These are phyloP conservation scores for Pseudogymnoascus pannorum DNA, from an alignment of 2,329 filamentous ascomycete genomes.

Conservation along the genomic window DNA sequence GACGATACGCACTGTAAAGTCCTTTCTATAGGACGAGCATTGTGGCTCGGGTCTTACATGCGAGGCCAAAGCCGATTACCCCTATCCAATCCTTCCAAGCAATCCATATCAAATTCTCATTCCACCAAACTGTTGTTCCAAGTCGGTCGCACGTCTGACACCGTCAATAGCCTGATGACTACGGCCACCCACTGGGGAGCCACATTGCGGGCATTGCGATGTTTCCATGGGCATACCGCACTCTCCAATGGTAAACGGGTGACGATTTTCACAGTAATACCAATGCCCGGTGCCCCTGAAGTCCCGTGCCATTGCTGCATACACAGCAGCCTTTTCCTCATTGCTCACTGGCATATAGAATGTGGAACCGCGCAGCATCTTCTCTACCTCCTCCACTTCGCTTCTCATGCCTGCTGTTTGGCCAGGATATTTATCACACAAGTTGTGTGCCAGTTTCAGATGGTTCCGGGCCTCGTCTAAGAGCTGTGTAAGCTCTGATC, in stretches of 20 bases:
- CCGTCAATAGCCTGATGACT: slow-evolving; percentile 44
- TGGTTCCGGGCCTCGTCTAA: slow-evolving; percentile 16
- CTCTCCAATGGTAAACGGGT: slow-evolving; percentile 58
- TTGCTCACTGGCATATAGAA: slow-evolving; percentile 44
- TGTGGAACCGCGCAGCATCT: slow-evolving; percentile 38
- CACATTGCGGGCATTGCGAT: slow-evolving; percentile 57
- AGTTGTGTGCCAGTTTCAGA: slow-evolving; percentile 17
- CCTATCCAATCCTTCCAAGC: neutral
- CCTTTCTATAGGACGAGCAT: too few relatives aligned
- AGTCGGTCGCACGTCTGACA: slow-evolving; percentile 41
- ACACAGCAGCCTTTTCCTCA: slow-evolving; percentile 44
- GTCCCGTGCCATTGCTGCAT: slow-evolving; percentile 44
- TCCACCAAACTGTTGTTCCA: slow-evolving; percentile 34
- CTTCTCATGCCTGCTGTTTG: slow-evolving; percentile 18
- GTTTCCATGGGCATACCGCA: slow-evolving; percentile 59
- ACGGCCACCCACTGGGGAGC: slow-evolving; percentile 46
- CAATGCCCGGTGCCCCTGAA: slow-evolving; percentile 51
- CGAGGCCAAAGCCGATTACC: neutral
- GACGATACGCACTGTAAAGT: too few relatives aligned
- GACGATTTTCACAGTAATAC: slow-evolving; percentile 51
- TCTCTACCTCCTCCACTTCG: slow-evolving; percentile 40
- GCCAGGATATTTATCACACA: slow-evolving; percentile 20
- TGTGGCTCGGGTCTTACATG: too few relatives aligned
- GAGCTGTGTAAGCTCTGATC: slow-evolving; percentile 18
- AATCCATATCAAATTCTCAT: slow-evolving; percentile 19